These are phyloP conservation scores for Pichia sp. DNA, from an alignment of 1,139 yeast genomes.

Conservation along the genomic window DNA sequence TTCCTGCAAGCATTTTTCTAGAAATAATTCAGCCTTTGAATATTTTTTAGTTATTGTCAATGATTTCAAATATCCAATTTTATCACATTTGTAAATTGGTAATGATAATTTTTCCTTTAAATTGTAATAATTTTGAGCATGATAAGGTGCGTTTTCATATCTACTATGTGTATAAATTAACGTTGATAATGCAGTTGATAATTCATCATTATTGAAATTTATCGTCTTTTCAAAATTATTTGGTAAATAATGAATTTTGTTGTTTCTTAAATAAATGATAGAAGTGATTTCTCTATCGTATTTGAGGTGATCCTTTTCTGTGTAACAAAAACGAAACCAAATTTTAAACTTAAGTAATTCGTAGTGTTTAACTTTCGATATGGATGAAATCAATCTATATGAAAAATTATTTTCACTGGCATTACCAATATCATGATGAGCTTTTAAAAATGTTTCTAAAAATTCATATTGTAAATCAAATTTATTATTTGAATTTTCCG, in stretches of 20 bases:
- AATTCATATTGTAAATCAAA: constrained; percentile 7
- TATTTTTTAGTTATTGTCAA: constrained; percentile 26
- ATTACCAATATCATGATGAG: constrained; percentile 4
- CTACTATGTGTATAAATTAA: constrained; percentile 20
- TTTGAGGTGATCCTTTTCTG: constrained; percentile 5
- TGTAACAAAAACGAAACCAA: constrained; percentile 12
- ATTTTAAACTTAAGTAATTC: constrained; percentile 8
- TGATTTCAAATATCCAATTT: constrained; percentile 31
- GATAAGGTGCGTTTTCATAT: constrained; percentile 10
- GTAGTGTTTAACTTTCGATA: constrained; percentile 5
- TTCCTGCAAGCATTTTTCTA: constrained; percentile 23
- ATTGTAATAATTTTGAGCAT: constrained; percentile 12
- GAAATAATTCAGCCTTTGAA: constrained; percentile 29
- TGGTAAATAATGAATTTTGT: constrained; percentile 11
- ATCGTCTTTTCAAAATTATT: constrained; percentile 8
- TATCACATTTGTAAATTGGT: constrained; percentile 14
- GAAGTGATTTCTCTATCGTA: constrained; percentile 12
- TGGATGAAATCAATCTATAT: constrained; percentile 9
- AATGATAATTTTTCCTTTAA: constrained; percentile 12
- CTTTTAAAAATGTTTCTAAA: constrained; percentile 5
- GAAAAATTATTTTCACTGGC: constrained; percentile 7
- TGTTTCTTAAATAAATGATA: constrained; percentile 12
- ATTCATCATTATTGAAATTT: not conserved
- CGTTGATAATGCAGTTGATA: constrained; percentile 13
- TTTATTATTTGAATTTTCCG: not conserved